Evolutionary conservation across 2,329 filamentous ascomycete species (phyloP).

Genomic region (Aspergillus tamarii): DNA sequence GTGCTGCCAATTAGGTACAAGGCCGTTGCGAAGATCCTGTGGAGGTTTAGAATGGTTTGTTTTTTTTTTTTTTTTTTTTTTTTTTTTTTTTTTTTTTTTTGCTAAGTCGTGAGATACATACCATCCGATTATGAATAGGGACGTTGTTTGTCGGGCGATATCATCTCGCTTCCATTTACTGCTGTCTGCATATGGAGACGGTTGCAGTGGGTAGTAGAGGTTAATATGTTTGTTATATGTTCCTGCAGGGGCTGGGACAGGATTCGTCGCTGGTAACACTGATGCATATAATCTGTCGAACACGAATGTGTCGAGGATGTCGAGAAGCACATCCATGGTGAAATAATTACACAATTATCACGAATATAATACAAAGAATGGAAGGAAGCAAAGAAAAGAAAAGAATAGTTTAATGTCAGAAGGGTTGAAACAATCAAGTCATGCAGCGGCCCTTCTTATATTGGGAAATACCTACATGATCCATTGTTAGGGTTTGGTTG

Average conservation of each 20-base stretch:
- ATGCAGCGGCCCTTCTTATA: neutral
- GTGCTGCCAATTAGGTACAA: constrained; percentile 83
- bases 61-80: too few species aligned
- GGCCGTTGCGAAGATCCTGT: constrained; percentile 78
- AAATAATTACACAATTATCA: neutral
- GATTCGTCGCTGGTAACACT: constrained; percentile 21
- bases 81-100: too few species aligned
- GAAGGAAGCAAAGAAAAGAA: neutral
- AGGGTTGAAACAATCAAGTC: neutral
- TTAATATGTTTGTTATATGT: constrained; percentile 31
- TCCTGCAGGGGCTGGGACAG: neutral
- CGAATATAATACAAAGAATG: neutral
- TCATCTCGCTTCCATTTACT: constrained; percentile 36
- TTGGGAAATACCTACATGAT: neutral
- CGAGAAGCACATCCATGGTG: constrained; percentile 84
- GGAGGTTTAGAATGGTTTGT: neutral
- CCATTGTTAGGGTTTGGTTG: neutral
- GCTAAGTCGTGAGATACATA: constrained; percentile 11
- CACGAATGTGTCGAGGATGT: constrained; percentile 74
- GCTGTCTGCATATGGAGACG: constrained; percentile 31
- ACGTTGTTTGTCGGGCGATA: constrained; percentile 31
- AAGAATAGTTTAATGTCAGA: neutral
- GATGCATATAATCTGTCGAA: constrained; percentile 76
- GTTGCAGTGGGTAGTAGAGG: constrained; percentile 29
- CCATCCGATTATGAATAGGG: constrained; percentile 35